A percentile compares a stretch with the other conserved stretches of the same genome.
Conservation (phyloP, 1,284 basidiomycete species). For the Coniferiporia weirii region DNA sequence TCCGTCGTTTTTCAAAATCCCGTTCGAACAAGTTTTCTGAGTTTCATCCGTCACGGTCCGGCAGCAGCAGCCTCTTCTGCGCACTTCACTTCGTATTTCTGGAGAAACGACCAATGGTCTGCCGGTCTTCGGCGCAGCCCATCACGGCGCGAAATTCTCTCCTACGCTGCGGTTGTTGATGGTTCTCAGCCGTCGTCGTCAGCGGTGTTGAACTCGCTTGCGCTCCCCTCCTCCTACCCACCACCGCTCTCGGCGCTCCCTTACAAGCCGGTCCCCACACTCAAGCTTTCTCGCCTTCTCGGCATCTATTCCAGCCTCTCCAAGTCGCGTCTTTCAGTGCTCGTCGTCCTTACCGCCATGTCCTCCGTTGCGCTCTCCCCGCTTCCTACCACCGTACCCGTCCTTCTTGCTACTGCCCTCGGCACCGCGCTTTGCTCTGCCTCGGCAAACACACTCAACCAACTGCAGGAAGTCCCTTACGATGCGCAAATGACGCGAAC, state of each 20-base stretch:
- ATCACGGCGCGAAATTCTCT: background rate
- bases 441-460: slow-evolving; percentile 93
- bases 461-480: slow-evolving; percentile 91
- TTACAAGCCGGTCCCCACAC: slow-evolving; percentile 29
- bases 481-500: slow-evolving; percentile 98
- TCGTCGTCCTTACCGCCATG: slow-evolving; percentile 90
- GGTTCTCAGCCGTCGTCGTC: background rate
- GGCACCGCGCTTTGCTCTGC: slow-evolving; percentile 92
- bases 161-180: slow-evolving; percentile 1
- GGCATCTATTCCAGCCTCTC: slow-evolving; percentile 79
- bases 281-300: slow-evolving; percentile 53
- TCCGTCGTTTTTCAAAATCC: background rate
- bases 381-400: slow-evolving; percentile 73
- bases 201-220: background rate
- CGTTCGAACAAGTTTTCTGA: background rate
- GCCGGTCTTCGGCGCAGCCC: background rate
- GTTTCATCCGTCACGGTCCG: background rate
- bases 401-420: slow-evolving; percentile 81
- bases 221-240: slow-evolving; percentile 9
- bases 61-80: slow-evolving; percentile 1
- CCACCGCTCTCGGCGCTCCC: slow-evolving; percentile 9
- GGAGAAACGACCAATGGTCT: slow-evolving; percentile 19
- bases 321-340: slow-evolving; percentile 83
- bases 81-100: slow-evolving; percentile 16
- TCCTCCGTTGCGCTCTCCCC: slow-evolving; percentile 93